These are phyloP conservation scores for Elaeagnus macrophylla DNA, from an alignment of 306 rosid species.

Conservation along the genomic window DNA sequence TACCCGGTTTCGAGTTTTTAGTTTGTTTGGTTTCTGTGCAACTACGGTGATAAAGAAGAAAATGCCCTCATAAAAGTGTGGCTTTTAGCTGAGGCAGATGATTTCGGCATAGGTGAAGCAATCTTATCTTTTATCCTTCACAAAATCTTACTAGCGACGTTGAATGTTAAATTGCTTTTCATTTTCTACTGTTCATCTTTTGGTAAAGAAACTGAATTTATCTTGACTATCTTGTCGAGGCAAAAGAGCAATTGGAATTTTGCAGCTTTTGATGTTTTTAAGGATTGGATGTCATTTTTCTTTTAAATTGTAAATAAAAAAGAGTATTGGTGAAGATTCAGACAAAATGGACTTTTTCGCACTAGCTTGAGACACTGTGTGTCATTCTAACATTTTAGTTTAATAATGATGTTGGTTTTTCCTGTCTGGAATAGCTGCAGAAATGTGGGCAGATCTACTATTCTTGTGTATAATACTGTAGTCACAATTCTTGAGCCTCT, in stretches of 20 bases:
- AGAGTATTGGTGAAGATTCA: constrained; percentile 53
- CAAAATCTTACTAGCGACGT: background rate
- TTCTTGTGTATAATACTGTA: constrained; percentile 16
- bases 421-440: constrained; percentile 32
- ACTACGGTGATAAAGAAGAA: constrained; percentile 2
- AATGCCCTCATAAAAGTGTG: background rate
- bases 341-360: constrained; percentile 28
- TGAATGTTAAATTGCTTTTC: background rate
- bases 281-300: constrained; percentile 33
- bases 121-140: background rate
- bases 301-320: constrained; percentile 22
- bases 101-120: constrained; percentile 4
- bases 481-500: constrained; percentile 31
- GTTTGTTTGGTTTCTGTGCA: constrained; percentile 21
- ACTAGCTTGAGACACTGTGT: constrained; percentile 16
- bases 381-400: constrained; percentile 26
- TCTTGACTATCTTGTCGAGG: constrained; percentile 5
- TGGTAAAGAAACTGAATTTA: background rate
- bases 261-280: constrained; percentile 38
- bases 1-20: constrained; percentile 15
- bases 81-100: constrained; percentile 19
- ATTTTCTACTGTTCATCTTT: constrained; percentile 1
- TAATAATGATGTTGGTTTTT: constrained; percentile 15
- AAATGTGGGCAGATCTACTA: constrained; percentile 34
- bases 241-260: constrained; percentile 17